Conservation (phyloP, 805 yeast species). For the Kazachstania bromeliacearum region DNA sequence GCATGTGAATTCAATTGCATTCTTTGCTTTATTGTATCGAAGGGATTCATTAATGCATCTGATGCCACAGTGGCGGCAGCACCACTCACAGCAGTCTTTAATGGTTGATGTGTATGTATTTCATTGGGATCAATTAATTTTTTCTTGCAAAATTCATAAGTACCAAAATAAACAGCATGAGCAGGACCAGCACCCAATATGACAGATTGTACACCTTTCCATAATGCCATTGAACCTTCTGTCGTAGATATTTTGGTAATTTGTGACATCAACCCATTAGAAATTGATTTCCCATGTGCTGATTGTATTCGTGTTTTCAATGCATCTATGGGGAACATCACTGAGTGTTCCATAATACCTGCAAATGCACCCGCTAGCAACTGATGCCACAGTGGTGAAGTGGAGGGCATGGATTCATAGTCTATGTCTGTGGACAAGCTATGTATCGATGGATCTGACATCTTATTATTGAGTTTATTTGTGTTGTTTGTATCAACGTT, state of each 20-base stretch:
- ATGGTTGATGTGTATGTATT: conserved; percentile 48
- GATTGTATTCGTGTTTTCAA: conserved; percentile 90
- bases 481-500: too few relatives aligned
- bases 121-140: conserved; percentile 30
- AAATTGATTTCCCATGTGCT: conserved; percentile 22
- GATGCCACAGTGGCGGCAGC: conserved; percentile 85
- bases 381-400: conserved; percentile 75
- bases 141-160: conserved; percentile 66
- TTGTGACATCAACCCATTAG: conserved; percentile 44
- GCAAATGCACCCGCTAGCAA: conserved; percentile 98
- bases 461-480: too few relatives aligned
- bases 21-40: conserved; percentile 91
- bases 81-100: conserved; percentile 83
- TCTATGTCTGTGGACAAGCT: conserved; percentile 43
- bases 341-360: conserved; percentile 97
- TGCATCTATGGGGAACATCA: conserved; percentile 95
- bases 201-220: conserved; percentile 92
- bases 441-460: conserved; percentile 5
- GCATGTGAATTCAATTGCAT: conserved; percentile 53
- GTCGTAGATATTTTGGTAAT: conserved; percentile 69
- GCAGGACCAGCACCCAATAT: conserved; percentile 98
- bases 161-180: conserved; percentile 91
- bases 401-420: conserved; percentile 84
- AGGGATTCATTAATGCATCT: conserved; percentile 96
- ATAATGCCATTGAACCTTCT: conserved; percentile 82